Conservation (phyloP, 257 asterid genomes). For the Cynanchum wilfordii region DNA sequence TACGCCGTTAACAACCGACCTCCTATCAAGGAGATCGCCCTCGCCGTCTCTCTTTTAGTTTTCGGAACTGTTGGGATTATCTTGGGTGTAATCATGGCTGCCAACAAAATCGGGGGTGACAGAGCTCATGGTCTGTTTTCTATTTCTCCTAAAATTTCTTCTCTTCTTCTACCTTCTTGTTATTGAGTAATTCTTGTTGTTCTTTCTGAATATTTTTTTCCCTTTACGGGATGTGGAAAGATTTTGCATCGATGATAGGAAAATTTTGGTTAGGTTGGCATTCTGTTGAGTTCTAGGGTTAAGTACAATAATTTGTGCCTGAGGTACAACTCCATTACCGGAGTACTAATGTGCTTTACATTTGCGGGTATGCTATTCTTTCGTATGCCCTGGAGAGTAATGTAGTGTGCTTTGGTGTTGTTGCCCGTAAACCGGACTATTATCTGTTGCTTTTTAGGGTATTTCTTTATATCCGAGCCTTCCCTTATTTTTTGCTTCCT, state of each 20-base stretch:
- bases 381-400: background rate
- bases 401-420: too few relatives aligned
- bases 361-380: background rate
- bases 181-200: background rate
- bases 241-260: background rate
- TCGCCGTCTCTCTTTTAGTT: constrained; percentile 80
- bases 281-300: constrained; percentile 3
- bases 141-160: background rate
- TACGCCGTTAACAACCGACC: constrained; percentile 69
- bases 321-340: background rate
- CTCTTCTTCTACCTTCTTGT: background rate
- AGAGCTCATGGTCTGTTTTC: constrained; percentile 70
- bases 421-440: background rate
- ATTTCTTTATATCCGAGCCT: background rate
- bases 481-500: background rate
- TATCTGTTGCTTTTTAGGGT: background rate
- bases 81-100: constrained; percentile 75
- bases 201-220: background rate
- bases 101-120: constrained; percentile 84
- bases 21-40: constrained; percentile 94
- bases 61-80: constrained; percentile 75
- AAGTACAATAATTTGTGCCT: constrained; percentile 3
- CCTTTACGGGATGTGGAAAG: background rate
- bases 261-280: background rate
- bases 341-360: background rate